These are phyloP conservation scores for Daldinia bambusicola DNA, from an alignment of 495 filamentous ascomycete species.

Conservation along the genomic window DNA sequence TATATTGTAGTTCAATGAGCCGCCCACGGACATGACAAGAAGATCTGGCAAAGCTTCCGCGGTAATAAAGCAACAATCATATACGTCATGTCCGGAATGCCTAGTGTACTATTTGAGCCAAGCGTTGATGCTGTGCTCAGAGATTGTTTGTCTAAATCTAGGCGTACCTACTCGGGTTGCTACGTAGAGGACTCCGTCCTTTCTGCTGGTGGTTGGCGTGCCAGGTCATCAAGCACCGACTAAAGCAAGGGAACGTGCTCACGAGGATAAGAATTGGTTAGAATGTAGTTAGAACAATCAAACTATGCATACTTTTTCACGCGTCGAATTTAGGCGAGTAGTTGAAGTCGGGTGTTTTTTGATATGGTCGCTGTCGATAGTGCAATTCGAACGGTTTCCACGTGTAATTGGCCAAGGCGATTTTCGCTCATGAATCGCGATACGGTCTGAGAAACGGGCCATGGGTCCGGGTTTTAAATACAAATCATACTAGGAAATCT, in stretches of 20 bases:
- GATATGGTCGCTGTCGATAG: constrained; percentile 6
- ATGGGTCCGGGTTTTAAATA: neutral
- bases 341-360: neutral
- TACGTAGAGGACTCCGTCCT: constrained; percentile 17
- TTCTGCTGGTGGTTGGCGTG: constrained; percentile 5
- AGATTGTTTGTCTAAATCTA: constrained; percentile 7
- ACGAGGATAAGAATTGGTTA: neutral
- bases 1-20: neutral
- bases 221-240: constrained; percentile 1
- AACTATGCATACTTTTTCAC: neutral
- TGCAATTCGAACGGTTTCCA: neutral
- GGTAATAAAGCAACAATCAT: neutral
- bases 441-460: neutral
- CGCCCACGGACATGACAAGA: neutral
- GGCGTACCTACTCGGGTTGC: neutral
- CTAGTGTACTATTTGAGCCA: constrained; percentile 9
- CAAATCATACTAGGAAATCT: constrained; percentile 6
- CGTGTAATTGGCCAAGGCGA: constrained; percentile 24
- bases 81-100: neutral
- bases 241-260: constrained; percentile 10
- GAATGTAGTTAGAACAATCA: neutral
- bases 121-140: neutral
- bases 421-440: constrained; percentile 30
- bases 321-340: neutral
- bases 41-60: neutral